A percentile compares a stretch with the other conserved stretches of the same genome.
Evolutionary conservation across 805 yeast species (phyloP).

Genomic region (Pichia membranifaciens): DNA sequence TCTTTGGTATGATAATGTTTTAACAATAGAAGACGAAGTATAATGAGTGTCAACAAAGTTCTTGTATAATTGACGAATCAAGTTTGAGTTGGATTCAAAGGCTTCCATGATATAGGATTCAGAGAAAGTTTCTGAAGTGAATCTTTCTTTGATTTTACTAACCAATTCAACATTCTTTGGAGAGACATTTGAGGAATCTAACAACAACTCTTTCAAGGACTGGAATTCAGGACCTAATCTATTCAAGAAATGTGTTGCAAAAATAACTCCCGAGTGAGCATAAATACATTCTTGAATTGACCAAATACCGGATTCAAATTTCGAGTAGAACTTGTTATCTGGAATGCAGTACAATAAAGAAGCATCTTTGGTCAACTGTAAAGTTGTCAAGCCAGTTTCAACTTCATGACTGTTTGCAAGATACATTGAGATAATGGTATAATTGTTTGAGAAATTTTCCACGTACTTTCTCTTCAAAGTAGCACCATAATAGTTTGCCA

Average conservation of each 20-base stretch:
- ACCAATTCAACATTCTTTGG: constrained; percentile 71
- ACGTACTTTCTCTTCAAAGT: constrained; percentile 84
- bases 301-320: constrained; percentile 67
- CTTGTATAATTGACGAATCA: constrained; percentile 78
- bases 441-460: constrained; percentile 88
- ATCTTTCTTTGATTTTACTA: constrained; percentile 74
- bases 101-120: constrained; percentile 76
- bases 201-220: constrained; percentile 50
- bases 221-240: constrained; percentile 87
- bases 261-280: constrained; percentile 89
- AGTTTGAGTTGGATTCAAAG: constrained; percentile 60
- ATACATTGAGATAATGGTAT: constrained; percentile 82
- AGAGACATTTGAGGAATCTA: constrained; percentile 51
- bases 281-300: constrained; percentile 93
- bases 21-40: constrained; percentile 60
- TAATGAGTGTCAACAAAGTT: constrained; percentile 91
- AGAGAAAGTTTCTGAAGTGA: constrained; percentile 90
- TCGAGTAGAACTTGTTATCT: constrained; percentile 68
- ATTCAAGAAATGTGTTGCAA: constrained; percentile 91
- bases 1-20: constrained; percentile 83
- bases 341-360: constrained; percentile 90
- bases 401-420: constrained; percentile 56
- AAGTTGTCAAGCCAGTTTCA: constrained; percentile 47
- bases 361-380: constrained; percentile 90
- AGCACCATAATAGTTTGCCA: constrained; percentile 84